Evolutionary conservation across 306 rosid species (phyloP), one percentile per base, ranked within the genome.

Genomic region (Acacia melanoxylon): DNA sequence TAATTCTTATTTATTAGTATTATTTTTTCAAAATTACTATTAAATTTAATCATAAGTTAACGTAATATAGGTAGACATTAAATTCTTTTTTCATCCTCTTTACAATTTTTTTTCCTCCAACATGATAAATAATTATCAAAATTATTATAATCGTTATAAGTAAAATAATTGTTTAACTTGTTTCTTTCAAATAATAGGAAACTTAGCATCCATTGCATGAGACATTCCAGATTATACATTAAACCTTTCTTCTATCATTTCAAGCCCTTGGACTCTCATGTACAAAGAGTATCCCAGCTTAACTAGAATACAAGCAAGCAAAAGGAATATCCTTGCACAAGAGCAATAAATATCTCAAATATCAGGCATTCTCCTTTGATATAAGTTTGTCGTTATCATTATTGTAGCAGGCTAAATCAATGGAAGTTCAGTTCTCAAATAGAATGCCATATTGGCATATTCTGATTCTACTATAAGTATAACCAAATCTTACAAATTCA

Each of bases 131-230:
- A 68, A 35, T 75, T 45, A 46, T 61, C 45, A 61, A 59, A 80
- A 29, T 68, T 66, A 69, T 44, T 2, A 44, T 44, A 44, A 44
- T 44, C 0, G 3, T 51, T 73, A 68, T 35, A 51, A 75, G 68
- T 61, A 40, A 67, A 40, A 68, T 24, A 41, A 74, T 48, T 48
- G 78, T 68, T 35, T 24, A 22, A 58, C 10, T 13, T 46, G 58
- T 58, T 59, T 17, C 51, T 69, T 80, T 58, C 72, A 76, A 62
- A 84, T 71, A 49, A 63, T 25, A 63, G 42, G 49, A 70, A 76
- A 76, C 56, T 65, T 46, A 24, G 44, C 19, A 35, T 37, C 45
- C 44, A 41, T 20, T 54, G 61, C 61, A 54, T 6, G 27, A 49
- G 73, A 71, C 68, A 56, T 61, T 45, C 80, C n/a, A 77, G 17